Evolutionary conservation across 192 early-diverging fungal genomes (phyloP), one percentile per base, ranked within the genome.

Genomic region (Linnemannia schmuckeri): DNA sequence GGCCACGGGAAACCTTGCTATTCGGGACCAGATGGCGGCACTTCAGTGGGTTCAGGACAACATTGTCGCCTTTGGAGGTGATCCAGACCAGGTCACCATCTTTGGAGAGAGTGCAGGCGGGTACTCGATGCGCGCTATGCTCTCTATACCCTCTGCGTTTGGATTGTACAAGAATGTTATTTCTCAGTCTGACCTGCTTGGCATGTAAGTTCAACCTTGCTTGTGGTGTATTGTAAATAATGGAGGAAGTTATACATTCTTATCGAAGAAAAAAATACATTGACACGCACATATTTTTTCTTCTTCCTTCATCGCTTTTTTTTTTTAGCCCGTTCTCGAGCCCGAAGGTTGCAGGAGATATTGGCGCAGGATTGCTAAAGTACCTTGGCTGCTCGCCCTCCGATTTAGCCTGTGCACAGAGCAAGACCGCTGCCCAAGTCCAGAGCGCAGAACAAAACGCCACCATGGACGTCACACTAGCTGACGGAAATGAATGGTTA

Each of bases 51-150:
- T 95, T n/a, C 75, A 88, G 38, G 63, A 82, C 22, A 93, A 94
- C 73, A 95, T 95, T 82, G 89, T 77, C 33, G 78, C 88, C 12
- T 95, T 95, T 88, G 94, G 93, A 35, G 93, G 93, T 37, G 87
- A 95, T 88, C 88, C 93, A 13, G 80, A 76, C n/a, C 44, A 83
- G 74, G 78, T 94, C 8, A 95, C 94, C 15, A 87, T 91, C 37
- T 88, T 92, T 77, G 94, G 94, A 1, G 90, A 92, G 68, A 71
- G 66, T 66, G 75, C 81, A 0, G 81, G 81, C 3, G 81, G 49
- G 20, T 77, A 37, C 30, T 82, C 81, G n/a, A 44, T 82, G 55
- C 81, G 81, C 3, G 75, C 70, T 10, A 15, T 82, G n/a, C 70
- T 82, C 24, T 82, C 81, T 3, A 57, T 70, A 0, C 81, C 81